These are phyloP conservation scores for Amaranthus cruentus DNA, from an alignment of 148 eudicot species.

Conservation along the genomic window DNA sequence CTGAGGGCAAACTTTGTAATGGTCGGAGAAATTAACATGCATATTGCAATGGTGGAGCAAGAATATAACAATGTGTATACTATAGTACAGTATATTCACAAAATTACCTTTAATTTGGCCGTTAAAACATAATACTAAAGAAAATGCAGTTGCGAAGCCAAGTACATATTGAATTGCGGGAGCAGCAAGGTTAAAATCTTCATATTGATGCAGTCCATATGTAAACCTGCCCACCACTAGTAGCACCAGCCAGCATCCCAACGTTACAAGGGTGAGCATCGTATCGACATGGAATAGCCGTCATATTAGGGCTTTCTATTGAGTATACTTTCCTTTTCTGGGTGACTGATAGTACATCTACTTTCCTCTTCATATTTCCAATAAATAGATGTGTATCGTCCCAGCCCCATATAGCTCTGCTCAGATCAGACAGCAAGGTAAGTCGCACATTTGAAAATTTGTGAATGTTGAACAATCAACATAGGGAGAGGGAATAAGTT, in stretches of 20 bases:
- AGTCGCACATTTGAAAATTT: neutral
- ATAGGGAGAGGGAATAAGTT: neutral
- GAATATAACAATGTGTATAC: too few species aligned
- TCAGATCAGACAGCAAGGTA: slow-evolving; percentile 13
- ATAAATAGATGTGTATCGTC: slow-evolving; percentile 73
- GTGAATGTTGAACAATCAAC: neutral
- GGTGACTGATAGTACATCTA: slow-evolving; percentile 61
- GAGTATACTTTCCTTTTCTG: slow-evolving; percentile 34
- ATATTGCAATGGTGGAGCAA: too few species aligned
- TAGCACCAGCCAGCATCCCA: slow-evolving; percentile 87
- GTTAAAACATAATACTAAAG: too few species aligned
- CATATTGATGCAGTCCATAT: slow-evolving; percentile 48
- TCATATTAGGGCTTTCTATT: slow-evolving; percentile 48
- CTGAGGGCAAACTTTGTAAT: too few species aligned
- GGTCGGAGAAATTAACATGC: too few species aligned
- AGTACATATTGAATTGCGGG: too few species aligned
- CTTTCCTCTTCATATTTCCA: slow-evolving; percentile 68
- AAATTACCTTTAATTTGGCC: too few species aligned
- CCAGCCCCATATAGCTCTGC: slow-evolving; percentile 99
- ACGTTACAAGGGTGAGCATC: slow-evolving; percentile 65
- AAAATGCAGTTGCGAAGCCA: too few species aligned
- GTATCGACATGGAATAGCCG: slow-evolving; percentile 79
- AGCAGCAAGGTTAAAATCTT: too few species aligned
- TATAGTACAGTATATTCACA: too few species aligned
- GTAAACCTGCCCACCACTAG: slow-evolving; percentile 85